phyloP scores from a whole-genome alignment of 805 yeast species.

The Monosporozyma unispora region DNA sequence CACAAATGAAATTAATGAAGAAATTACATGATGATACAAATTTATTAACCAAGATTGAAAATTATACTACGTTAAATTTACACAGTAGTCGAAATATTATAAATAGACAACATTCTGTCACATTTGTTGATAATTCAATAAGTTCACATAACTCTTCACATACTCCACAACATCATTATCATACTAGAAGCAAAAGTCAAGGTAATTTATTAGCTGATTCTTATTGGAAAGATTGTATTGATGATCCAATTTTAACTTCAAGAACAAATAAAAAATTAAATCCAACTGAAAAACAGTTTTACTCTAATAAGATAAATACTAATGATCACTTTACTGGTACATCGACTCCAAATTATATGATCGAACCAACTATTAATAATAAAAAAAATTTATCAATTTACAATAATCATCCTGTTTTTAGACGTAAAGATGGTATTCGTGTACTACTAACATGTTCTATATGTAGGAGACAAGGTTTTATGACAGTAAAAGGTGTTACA shows the following conservation, averaged over 20 bases:
- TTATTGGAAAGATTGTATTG: conserved; percentile 2
- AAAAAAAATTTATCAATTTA: conserved; percentile 19
- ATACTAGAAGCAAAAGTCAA: conserved; percentile 29
- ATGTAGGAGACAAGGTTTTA: conserved; percentile 61
- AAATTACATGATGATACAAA: conserved; percentile 32
- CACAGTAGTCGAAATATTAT: conserved; percentile 16
- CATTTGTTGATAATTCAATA: not conserved
- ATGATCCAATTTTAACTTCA: conserved; percentile 3
- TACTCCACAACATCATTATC: conserved; percentile 21
- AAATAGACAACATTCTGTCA: not conserved
- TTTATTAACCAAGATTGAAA: conserved; percentile 17
- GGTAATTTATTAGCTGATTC: conserved; percentile 15
- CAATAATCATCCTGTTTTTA: conserved; percentile 43
- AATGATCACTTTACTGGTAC: too few relatives aligned
- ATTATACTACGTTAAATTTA: conserved; percentile 10
- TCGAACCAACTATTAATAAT: not conserved
- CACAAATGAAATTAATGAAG: conserved; percentile 45
- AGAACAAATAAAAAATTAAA: not conserved
- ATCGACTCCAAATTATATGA: not conserved
- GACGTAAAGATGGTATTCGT: conserved; percentile 61
- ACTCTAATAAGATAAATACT: not conserved
- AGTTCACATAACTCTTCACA: not conserved
- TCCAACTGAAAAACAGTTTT: not conserved
- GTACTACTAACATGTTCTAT: conserved; percentile 60
- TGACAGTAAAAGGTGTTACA: conserved; percentile 72